Conservation (phyloP, 495 filamentous ascomycete species). For the Podospora pseudoanserina region DNA sequence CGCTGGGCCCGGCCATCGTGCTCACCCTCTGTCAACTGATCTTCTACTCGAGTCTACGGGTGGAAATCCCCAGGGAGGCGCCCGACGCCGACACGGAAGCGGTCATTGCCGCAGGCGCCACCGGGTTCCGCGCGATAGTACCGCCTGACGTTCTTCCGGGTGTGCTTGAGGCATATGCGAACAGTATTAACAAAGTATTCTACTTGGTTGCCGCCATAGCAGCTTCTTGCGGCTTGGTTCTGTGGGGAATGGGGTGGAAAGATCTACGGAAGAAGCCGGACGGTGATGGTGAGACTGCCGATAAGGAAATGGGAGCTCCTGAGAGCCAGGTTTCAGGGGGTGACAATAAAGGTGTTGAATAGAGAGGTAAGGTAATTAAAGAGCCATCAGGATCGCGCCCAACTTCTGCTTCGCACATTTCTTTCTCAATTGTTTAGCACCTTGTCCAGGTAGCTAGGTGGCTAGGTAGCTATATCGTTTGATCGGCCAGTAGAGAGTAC, state of each 20-base stretch:
- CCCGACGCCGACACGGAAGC: conserved; percentile 28
- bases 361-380: too few species aligned
- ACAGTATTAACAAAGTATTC: conserved; percentile 39
- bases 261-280: conserved; percentile 45
- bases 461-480: too few species aligned
- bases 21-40: conserved; percentile 40
- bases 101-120: conserved; percentile 32
- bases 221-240: conserved; percentile 29
- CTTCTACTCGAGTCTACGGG: conserved; percentile 41
- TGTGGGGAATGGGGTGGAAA: conserved; percentile 53
- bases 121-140: conserved; percentile 35
- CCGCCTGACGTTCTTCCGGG: conserved; percentile 20
- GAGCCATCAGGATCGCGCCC: too few species aligned
- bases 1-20: conserved; percentile 59
- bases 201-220: conserved; percentile 39
- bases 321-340: too few species aligned
- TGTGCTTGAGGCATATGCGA: conserved; percentile 44
- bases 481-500: too few species aligned
- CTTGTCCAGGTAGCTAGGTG: too few species aligned
- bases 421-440: too few species aligned
- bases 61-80: conserved; percentile 31
- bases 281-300: too few species aligned
- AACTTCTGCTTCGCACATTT: too few species aligned
- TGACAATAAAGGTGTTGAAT: too few species aligned
- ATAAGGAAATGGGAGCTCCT: too few species aligned